Percentiles rank a stretch among this genome's conserved stretches.
Conservation (phyloP, 805 yeast species). For the Barnettozyma wickerhamii region DNA sequence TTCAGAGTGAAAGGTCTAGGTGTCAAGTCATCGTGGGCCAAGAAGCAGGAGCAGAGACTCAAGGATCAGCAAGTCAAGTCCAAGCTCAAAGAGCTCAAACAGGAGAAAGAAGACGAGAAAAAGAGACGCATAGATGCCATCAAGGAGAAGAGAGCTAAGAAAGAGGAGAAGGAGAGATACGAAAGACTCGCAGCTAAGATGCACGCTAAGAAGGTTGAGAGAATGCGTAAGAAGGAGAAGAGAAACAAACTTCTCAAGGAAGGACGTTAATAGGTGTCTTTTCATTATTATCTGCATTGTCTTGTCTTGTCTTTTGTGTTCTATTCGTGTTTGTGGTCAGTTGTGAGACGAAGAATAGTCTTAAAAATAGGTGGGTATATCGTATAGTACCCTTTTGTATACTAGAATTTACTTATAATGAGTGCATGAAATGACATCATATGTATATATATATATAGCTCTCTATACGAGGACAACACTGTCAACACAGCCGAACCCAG, state of each 20-base stretch:
- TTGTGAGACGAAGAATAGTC: too few species aligned
- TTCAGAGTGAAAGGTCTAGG: constrained; percentile 61
- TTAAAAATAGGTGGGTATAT: too few species aligned
- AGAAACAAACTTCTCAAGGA: constrained; percentile 91
- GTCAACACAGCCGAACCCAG: constrained; percentile 97
- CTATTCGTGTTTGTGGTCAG: neutral
- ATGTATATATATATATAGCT: too few species aligned
- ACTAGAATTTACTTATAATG: too few species aligned
- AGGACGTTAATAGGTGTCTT: constrained; percentile 53
- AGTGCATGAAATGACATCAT: too few species aligned
- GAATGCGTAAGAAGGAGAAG: constrained; percentile 88
- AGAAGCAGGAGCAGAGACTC: constrained; percentile 59
- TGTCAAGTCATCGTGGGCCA: constrained; percentile 57
- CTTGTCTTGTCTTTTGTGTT: neutral
- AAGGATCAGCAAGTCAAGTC: constrained; percentile 65
- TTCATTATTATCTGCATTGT: neutral
- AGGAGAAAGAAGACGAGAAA: constrained; percentile 65
- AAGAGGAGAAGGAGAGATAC: constrained; percentile 86
- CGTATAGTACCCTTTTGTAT: too few species aligned
- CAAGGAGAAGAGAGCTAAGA: constrained; percentile 68
- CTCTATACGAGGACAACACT: constrained; percentile 51
- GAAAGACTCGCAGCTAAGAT: constrained; percentile 78
- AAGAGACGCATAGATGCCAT: constrained; percentile 48
- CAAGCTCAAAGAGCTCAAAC: constrained; percentile 66
- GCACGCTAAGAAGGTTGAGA: constrained; percentile 89